phyloP scores from a whole-genome alignment of 768 basidiomycete species.

The Naganishia antarctica region DNA sequence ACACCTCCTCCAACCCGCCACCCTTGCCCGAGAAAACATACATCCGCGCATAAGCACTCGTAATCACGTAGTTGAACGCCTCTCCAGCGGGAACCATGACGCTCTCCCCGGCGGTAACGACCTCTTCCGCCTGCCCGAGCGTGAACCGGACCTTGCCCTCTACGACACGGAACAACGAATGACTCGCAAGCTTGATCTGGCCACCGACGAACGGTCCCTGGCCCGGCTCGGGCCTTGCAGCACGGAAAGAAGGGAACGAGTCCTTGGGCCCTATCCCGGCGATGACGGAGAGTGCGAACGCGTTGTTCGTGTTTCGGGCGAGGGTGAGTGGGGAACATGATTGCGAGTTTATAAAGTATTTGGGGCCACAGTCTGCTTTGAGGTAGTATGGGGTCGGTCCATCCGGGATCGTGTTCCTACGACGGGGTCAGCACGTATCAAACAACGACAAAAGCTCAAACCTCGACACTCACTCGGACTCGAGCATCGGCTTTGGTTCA shows the following conservation, averaged over 20 bases:
- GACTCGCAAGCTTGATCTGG: conserved; percentile 18
- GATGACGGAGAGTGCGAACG: conserved; percentile 25
- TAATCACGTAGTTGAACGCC: conserved; percentile 21
- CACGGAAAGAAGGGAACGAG: conserved; percentile 11
- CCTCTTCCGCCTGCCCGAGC: conserved; percentile 12
- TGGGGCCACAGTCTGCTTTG: conserved; percentile 22
- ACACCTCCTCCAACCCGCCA: conserved; percentile 28
- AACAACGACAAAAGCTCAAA: no score
- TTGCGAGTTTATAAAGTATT: conserved; percentile 27
- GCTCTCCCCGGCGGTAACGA: conserved; percentile 19
- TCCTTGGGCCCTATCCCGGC: conserved; percentile 23
- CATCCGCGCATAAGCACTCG: conserved; percentile 21
- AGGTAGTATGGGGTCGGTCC: conserved; percentile 23
- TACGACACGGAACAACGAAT: conserved; percentile 22
- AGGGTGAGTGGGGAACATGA: conserved; percentile 23
- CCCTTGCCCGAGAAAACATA: conserved; percentile 27
- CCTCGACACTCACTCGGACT: conserved; percentile 29
- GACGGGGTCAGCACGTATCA: neutral
- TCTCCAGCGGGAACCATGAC: conserved; percentile 23
- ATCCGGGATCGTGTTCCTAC: conserved; percentile 19
- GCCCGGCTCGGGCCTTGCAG: neutral
- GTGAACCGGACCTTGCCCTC: conserved; percentile 24
- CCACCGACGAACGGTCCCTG: conserved; percentile 14
- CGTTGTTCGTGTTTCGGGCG: conserved; percentile 8
- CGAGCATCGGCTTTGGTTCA: conserved; percentile 3